A percentile compares a stretch with the other conserved stretches of the same genome.
These are phyloP conservation scores for Solanum chiquidenum DNA, from an alignment of 257 asterid genomes.

Conservation along the genomic window DNA sequence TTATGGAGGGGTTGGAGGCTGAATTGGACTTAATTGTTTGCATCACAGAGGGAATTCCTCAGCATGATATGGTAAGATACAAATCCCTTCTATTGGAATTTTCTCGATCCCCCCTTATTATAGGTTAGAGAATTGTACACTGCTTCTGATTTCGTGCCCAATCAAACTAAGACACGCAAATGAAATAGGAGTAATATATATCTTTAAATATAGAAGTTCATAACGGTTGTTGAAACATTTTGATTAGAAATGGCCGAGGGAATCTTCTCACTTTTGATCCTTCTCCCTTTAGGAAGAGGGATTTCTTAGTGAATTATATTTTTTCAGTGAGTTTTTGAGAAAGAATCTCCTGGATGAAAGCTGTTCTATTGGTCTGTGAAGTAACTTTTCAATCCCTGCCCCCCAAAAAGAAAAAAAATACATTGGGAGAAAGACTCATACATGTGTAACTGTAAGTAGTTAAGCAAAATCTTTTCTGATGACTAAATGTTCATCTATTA, in stretches of 20 bases:
- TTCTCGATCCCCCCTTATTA: not conserved
- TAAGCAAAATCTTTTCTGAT: not conserved
- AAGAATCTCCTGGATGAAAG: not conserved
- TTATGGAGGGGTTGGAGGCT: conserved; percentile 86
- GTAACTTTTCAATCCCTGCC: not conserved
- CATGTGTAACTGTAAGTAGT: not conserved
- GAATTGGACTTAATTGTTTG: conserved; percentile 91
- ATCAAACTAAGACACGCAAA: not conserved
- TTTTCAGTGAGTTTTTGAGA: not conserved
- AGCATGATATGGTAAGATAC: conserved; percentile 84
- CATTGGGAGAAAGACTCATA: not conserved
- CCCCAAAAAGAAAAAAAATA: not conserved
- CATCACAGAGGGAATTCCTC: conserved; percentile 97
- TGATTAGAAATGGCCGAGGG: not conserved
- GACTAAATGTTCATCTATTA: not conserved
- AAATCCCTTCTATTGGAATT: not conserved
- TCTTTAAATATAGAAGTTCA: not conserved
- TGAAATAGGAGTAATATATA: not conserved
- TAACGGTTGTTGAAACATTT: not conserved
- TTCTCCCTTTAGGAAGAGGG: not conserved
- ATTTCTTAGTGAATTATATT: not conserved
- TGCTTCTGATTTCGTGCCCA: not conserved
- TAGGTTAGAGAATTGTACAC: not conserved
- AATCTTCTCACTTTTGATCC: not conserved
- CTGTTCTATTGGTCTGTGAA: not conserved